These are phyloP conservation scores for Diaporthe sp. DNA, from an alignment of 2,329 filamentous ascomycete species.

Conservation along the genomic window DNA sequence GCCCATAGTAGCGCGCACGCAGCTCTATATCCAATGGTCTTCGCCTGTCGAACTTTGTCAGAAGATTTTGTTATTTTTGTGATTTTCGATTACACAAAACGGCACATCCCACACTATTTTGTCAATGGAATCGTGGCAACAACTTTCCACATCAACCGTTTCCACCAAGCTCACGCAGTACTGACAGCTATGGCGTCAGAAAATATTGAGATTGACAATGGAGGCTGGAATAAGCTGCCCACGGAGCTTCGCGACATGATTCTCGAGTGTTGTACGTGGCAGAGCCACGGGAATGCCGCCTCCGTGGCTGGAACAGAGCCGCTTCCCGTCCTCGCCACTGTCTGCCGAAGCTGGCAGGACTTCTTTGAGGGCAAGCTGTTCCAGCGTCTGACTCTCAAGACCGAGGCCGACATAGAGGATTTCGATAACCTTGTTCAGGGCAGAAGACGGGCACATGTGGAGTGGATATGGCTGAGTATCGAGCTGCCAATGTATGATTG, in stretches of 20 bases:
- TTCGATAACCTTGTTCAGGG: not conserved
- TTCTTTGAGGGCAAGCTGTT: conserved; percentile 1
- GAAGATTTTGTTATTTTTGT: too few species aligned
- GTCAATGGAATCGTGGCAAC: too few species aligned
- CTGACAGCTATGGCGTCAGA: not conserved
- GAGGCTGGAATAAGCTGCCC: not conserved
- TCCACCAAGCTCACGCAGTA: not conserved
- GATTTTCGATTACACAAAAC: too few species aligned
- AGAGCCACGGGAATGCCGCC: not conserved
- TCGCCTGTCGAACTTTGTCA: too few species aligned
- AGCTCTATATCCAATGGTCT: too few species aligned
- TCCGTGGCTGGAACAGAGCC: not conserved
- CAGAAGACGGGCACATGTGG: not conserved
- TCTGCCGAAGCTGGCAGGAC: not conserved
- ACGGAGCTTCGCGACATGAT: not conserved
- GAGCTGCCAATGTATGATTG: conserved; percentile 32
- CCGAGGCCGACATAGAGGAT: not conserved
- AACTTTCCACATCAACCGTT: too few species aligned
- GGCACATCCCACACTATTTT: too few species aligned
- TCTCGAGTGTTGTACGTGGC: not conserved
- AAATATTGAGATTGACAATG: not conserved
- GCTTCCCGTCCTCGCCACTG: not conserved
- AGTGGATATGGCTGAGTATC: conserved; percentile 24
- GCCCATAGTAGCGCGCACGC: too few species aligned
- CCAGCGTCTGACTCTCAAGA: not conserved